Conservation (phyloP, 2,329 filamentous ascomycete species). For the Onygenales sp. region DNA sequence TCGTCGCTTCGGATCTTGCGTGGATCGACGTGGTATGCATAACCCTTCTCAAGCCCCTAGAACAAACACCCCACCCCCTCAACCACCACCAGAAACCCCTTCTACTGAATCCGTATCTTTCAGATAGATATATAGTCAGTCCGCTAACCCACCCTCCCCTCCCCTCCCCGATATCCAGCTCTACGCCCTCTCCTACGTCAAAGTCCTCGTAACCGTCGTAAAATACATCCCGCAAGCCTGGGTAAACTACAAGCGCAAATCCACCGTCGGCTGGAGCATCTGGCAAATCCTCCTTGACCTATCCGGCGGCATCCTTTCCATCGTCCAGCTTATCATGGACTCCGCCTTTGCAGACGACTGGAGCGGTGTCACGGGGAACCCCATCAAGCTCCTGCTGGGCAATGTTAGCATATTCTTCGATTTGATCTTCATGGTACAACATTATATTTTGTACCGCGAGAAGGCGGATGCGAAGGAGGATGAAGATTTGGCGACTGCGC, state of each 20-base stretch:
- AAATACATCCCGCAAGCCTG: conserved; percentile 88
- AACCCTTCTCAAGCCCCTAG: background rate
- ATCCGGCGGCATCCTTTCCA: conserved; percentile 67
- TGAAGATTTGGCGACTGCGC: background rate
- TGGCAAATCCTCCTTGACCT: conserved; percentile 76
- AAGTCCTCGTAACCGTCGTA: conserved; percentile 75
- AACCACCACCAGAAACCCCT: background rate
- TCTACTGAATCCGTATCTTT: background rate
- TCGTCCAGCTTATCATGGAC: conserved; percentile 75
- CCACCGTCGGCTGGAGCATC: conserved; percentile 83
- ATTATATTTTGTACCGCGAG: conserved; percentile 66
- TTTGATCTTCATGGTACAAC: conserved; percentile 74
- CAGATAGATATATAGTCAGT: conserved; percentile 11
- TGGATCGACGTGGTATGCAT: conserved; percentile 54
- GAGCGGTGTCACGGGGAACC: conserved; percentile 84
- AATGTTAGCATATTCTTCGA: conserved; percentile 85
- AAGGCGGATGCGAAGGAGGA: conserved; percentile 4
- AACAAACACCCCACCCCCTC: too few species aligned
- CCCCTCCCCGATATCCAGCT: conserved; percentile 29
- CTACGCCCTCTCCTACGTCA: conserved; percentile 72
- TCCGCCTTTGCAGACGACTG: conserved; percentile 77
- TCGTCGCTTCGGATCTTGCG: conserved; percentile 45
- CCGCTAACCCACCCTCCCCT: background rate
- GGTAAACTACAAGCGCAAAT: conserved; percentile 74
- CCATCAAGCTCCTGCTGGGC: conserved; percentile 77